These are phyloP conservation scores for Arthonia radiata DNA, from an alignment of 495 filamentous ascomycete species.

Conservation along the genomic window DNA sequence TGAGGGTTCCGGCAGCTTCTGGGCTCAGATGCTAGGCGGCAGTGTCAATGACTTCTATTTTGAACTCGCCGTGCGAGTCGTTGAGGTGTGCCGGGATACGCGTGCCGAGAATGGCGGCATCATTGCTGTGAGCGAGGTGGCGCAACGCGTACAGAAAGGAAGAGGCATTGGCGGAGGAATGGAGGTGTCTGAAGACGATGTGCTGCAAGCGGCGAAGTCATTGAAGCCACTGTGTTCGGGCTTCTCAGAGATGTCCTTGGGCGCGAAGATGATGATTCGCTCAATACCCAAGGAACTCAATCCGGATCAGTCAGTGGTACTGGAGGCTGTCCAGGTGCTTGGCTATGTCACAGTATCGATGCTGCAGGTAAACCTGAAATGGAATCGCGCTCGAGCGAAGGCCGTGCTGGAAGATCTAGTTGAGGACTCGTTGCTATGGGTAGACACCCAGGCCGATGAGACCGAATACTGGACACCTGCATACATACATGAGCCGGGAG, in stretches of 20 bases:
- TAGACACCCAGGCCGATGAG: constrained; percentile 66
- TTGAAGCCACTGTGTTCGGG: constrained; percentile 70
- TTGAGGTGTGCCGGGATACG: constrained; percentile 75
- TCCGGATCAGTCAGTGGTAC: constrained; percentile 72
- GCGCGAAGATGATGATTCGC: constrained; percentile 64
- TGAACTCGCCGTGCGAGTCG: constrained; percentile 76
- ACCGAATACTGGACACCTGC: constrained; percentile 90
- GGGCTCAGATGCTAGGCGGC: constrained; percentile 75
- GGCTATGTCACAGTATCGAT: constrained; percentile 81
- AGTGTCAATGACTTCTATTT: constrained; percentile 98
- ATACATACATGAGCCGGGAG: constrained; percentile 29
- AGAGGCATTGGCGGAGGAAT: constrained; percentile 46
- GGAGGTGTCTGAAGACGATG: constrained; percentile 70
- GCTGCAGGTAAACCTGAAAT: constrained; percentile 71
- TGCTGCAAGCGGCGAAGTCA: constrained; percentile 69
- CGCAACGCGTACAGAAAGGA: constrained; percentile 43
- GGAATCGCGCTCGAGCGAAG: constrained; percentile 61
- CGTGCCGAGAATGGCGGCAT: constrained; percentile 80
- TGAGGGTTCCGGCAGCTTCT: constrained; percentile 34
- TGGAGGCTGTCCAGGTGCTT: constrained; percentile 66
- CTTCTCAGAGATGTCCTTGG: constrained; percentile 60
- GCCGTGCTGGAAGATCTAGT: constrained; percentile 79
- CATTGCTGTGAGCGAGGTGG: constrained; percentile 61
- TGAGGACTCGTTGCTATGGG: constrained; percentile 82
- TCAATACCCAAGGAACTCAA: constrained; percentile 93